Evolutionary conservation across 1,284 basidiomycete genomes (phyloP).

Genomic region (Hymenochaete sp.): DNA sequence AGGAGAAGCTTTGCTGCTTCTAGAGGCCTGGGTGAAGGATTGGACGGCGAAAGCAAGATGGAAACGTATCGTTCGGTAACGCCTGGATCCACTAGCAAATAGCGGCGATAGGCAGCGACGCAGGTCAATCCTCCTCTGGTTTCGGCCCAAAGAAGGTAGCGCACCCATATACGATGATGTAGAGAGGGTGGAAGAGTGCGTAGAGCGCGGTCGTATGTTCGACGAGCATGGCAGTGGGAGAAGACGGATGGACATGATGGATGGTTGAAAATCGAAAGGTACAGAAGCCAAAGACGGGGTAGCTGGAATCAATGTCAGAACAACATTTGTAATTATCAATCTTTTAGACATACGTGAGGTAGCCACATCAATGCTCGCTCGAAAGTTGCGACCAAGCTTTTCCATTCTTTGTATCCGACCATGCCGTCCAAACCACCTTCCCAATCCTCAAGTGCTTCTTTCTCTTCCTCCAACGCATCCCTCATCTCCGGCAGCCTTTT

Average conservation of each 20-base stretch:
- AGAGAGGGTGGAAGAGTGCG: slow-evolving; percentile 90
- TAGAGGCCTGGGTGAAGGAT: slow-evolving; percentile 69
- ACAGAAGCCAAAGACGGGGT: slow-evolving; percentile 91
- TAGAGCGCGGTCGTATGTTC: slow-evolving; percentile 91
- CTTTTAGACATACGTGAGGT: slow-evolving; percentile 57
- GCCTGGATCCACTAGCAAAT: slow-evolving; percentile 78
- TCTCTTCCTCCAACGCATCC: slow-evolving; percentile 79
- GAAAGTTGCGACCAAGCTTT: slow-evolving; percentile 75
- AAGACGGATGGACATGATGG: slow-evolving; percentile 81
- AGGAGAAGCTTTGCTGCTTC: slow-evolving; percentile 92
- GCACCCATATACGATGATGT: slow-evolving; percentile 90
- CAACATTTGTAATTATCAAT: slow-evolving; percentile 11
- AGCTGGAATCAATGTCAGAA: slow-evolving; percentile 41
- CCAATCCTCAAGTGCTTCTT: slow-evolving; percentile 73
- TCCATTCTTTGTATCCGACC: slow-evolving; percentile 95
- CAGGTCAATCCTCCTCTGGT: slow-evolving; percentile 75
- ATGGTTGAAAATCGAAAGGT: slow-evolving; percentile 85
- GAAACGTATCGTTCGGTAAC: slow-evolving; percentile 81
- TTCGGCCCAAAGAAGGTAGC: slow-evolving; percentile 95
- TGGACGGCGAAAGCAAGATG: slow-evolving; percentile 61
- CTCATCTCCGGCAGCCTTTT: slow-evolving; percentile 86
- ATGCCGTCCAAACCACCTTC: slow-evolving; percentile 78
- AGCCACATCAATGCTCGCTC: slow-evolving; percentile 94
- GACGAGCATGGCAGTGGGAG: slow-evolving; percentile 83
- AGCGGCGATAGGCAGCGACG: slow-evolving; percentile 84